These are phyloP conservation scores for Candida dubliniensis DNA, from an alignment of 1,139 yeast species.

Conservation along the genomic window DNA sequence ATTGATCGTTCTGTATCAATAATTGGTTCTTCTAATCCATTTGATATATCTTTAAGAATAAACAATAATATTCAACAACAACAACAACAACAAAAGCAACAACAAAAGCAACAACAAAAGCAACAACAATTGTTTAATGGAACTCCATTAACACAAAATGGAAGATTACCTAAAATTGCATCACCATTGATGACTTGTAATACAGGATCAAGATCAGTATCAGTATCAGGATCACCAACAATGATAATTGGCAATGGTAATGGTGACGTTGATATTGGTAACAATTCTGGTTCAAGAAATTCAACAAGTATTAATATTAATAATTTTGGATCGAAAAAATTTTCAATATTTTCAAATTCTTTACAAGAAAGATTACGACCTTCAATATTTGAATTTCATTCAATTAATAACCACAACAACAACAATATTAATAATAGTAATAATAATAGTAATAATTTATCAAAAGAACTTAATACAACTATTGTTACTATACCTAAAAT, in stretches of 20 bases:
- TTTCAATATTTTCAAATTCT: conserved; percentile 21
- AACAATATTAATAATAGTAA: too few relatives aligned
- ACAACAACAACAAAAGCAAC: too few relatives aligned
- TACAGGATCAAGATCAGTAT: too few relatives aligned
- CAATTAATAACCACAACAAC: too few relatives aligned
- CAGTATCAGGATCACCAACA: conserved; percentile 1
- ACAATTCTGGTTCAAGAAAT: conserved; percentile 1
- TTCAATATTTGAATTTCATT: conserved; percentile 42
- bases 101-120: too few relatives aligned
- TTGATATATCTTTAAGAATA: conserved; percentile 2
- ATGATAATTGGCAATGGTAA: background rate
- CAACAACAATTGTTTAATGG: too few relatives aligned
- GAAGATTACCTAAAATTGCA: background rate
- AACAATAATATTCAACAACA: conserved; percentile 2
- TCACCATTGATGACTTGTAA: conserved; percentile 8
- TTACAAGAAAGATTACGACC: conserved; percentile 41
- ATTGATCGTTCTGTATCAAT: conserved; percentile 12
- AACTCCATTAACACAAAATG: background rate
- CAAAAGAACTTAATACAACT: background rate
- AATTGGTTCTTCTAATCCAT: conserved; percentile 1
- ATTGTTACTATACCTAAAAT: background rate
- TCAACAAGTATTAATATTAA: background rate
- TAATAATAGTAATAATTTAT: conserved; percentile 2
- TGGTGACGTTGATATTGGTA: background rate
- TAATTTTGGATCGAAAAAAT: conserved; percentile 16